Base-by-base conservation (phyloP, 2,329 filamentous ascomycete genomes). In the Atkinsonella hypoxylon region DNA sequence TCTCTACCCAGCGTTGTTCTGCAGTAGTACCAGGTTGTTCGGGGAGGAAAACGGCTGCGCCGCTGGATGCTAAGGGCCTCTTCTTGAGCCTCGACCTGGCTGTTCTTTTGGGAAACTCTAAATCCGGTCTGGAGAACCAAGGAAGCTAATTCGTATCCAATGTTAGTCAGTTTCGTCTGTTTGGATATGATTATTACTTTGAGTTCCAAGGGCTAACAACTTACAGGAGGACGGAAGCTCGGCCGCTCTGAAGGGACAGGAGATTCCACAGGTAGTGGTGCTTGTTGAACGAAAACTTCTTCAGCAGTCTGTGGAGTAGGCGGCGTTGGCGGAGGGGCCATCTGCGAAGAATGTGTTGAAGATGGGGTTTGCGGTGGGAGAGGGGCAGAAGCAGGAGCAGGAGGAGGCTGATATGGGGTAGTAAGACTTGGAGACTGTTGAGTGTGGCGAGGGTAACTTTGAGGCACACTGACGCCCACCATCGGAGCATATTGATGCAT, bases 331-430 rank as follows among this genome's bases (percentile, higher is more conserved):
- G 75, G 67, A 53, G 67, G 64, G 26, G 65, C 60, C 56, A 63
- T 58, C 54, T 68, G 64, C 3, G 72, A 70, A 8, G 75, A 75
- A 50, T 75, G 70, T 17, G 73, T 74, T 15, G 77, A 79, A 4
- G 74, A 75, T 4, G 77, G 77, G 10, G 77, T 78, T 32, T 74
- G 72, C 18, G 74, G 67, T 51, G 67, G 67, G 40, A 70, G 62
- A 17, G 72, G 65, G 50, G 69, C 63, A 26, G 72, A 66, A 17
- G 65, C 63, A 31, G 72, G 67, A 17, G 65, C 63, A 31, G 68
- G 65, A 62, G 79, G 68, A 62, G 76, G 69, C 61, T 81, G 75
- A 67, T 81, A 74, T 55, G 82, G 69, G 51, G 80, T 73, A 49
- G 77, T 71, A 63, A 78, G 65, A 46, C 68, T 72, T n/a, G 77